Percentiles rank a stretch among this genome's conserved stretches.
phyloP scores from a whole-genome alignment of 2,329 filamentous ascomycete genomes.

The Colletotrichum cordylinicola region DNA sequence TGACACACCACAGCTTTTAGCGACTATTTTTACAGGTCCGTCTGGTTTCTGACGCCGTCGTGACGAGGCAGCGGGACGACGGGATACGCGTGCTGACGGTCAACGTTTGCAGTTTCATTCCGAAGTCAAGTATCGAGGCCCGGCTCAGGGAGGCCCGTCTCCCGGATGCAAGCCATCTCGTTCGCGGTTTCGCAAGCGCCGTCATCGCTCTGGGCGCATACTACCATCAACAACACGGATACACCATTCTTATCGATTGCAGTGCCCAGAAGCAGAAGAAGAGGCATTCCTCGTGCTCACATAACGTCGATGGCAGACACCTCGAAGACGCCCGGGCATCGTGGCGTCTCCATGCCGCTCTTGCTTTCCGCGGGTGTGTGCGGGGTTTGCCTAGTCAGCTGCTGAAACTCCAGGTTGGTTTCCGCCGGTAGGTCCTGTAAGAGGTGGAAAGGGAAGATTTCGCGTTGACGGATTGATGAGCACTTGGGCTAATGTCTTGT shows the following conservation, averaged over 20 bases:
- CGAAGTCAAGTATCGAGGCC: background rate
- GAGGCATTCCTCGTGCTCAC: background rate
- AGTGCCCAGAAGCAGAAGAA: background rate
- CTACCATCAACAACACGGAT: background rate
- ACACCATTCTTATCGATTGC: rapidly evolving
- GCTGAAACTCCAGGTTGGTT: background rate
- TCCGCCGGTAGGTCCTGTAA: background rate
- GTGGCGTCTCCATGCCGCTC: background rate
- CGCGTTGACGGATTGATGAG: background rate
- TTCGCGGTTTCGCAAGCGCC: background rate
- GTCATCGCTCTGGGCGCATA: background rate
- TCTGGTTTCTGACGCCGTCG: background rate
- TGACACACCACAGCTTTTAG: background rate
- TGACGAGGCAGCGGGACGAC: background rate
- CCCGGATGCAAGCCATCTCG: background rate
- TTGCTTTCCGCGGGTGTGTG: background rate
- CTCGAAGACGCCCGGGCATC: background rate
- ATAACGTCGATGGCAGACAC: background rate
- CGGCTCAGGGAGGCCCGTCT: background rate
- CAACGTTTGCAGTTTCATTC: background rate
- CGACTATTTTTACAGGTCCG: background rate
- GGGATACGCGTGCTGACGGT: background rate
- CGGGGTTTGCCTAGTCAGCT: background rate
- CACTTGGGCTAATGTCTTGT: background rate
- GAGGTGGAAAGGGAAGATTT: background rate